Base-by-base conservation (phyloP, 441 rosid genomes). In the Populus hybrid region DNA sequence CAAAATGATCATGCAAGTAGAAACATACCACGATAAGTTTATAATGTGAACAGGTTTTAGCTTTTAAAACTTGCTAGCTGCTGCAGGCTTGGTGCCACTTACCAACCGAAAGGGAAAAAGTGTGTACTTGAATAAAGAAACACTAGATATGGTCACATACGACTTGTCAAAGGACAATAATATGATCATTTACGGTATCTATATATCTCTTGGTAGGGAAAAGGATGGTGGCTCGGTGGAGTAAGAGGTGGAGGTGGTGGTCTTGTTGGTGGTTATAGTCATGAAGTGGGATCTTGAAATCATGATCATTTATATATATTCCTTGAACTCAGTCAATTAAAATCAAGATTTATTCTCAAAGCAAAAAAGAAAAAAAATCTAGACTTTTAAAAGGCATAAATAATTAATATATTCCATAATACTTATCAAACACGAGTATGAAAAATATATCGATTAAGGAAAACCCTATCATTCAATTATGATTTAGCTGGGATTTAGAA, bases 251-350 rank as follows among this genome's bases (percentile, higher is more conserved):
- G 83, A 82, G 75, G 72, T 59, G 71, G 70, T 77, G 78, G 75
- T 61, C 42, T 61, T 73, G 87, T 77, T 80, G 87, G 80, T 83
- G 80, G 84, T 78, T 82, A 68, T 78, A 38, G 57, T 69, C 64
- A 61, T 46, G 80, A 81, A 77, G 87, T 84, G 85, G 84, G 85
- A 83, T 83, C 84, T 78, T 75, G 46, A 64, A 78, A 75, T 84
- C 77, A 85, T 77, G 78, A 81, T 84, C 73, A 26, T 61, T 14
- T 70, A 21, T 26, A 11, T 66, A 10, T 2, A 36, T 42, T 76
- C 73, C 79, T 78, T 46, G 46, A 77, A 77, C 69, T 68, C 30
- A 66, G 71, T 76, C 81, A 63, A 78, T 35, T 70, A 63, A 67
- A 8, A 57, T 76, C 70, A 57, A 69, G 10, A 23, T 18, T 8